Base-by-base conservation (phyloP, 140 eudicot species). In the Ambrosia hybrid region DNA sequence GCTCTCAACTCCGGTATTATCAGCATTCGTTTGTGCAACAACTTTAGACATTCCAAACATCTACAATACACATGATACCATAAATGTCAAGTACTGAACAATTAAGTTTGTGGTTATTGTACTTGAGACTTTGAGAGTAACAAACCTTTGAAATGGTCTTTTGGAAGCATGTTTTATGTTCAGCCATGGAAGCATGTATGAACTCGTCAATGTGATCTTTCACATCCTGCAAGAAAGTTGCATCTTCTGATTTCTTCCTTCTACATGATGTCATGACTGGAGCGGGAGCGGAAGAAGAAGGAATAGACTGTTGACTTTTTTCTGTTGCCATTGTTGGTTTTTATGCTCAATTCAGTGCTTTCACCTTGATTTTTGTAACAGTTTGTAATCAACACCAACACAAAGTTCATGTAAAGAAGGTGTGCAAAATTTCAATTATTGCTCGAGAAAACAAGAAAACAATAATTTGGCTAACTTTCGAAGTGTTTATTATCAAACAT, bases 161-260 rank as follows among this genome's bases (percentile, higher is more conserved):
- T 77, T 89, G 85, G 66, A 92, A 89, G 75, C 96, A 89, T 58
- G 86, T 81, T 62, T 87, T 85, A 80, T 92, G 96, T 71, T 89
- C 98, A 51, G 80, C 95, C 88, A 87, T 83, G 51, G 96, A 92
- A 65, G 96, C 96, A 72, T 92, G 76, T 46, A 89, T 79, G 51
- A 92, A 89, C 78, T 92, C 98, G 53, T 89, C 90, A 53, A 92
- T 87, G 80, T 92, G 98, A 77, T 92, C 95, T 80, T 80, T 92
- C 3, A 92, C 81, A 64, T 92, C 95, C 77, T 86, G 84, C 67
- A 91, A 77, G 79, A 91, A 91, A 58, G 87, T 82, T 75, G 95
- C 94, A 8, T 82, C 81, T 2, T 86, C 97, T 9, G 68, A 78
- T 67, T 91, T 91, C 86, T 88, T 88, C 85, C 86, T 84, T 72